Conservation (phyloP, 495 filamentous ascomycete genomes). For the Tuber brumale region DNA sequence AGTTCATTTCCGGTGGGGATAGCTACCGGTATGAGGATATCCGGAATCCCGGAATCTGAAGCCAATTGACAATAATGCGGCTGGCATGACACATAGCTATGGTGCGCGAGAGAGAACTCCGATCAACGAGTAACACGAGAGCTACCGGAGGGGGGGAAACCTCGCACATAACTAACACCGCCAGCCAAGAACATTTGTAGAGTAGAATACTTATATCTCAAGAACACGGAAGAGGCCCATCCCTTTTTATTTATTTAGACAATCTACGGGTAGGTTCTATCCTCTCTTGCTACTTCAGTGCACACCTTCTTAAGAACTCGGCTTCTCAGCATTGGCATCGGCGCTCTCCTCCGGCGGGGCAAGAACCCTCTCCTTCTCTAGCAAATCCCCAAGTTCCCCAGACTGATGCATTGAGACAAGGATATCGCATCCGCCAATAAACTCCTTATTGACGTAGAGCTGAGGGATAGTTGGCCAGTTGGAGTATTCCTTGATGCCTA, state of each 20-base stretch:
- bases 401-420: conserved; percentile 96
- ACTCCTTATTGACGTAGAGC: conserved; percentile 89
- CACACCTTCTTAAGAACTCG: not conserved
- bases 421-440: conserved; percentile 95
- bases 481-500: conserved; percentile 96
- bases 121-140: not conserved
- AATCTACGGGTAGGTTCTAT: not conserved
- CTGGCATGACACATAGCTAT: not conserved
- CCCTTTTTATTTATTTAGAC: not conserved
- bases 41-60: not conserved
- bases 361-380: conserved; percentile 84
- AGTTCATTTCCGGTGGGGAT: not conserved
- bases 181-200: not conserved
- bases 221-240: not conserved
- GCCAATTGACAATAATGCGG: not conserved
- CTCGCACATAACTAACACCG: not conserved
- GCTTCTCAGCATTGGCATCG: not conserved
- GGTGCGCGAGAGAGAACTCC: not conserved
- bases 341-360: conserved; percentile 48
- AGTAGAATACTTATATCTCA: not conserved
- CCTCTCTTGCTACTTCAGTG: not conserved
- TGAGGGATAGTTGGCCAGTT: conserved; percentile 99
- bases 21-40: not conserved
- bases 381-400: conserved; percentile 80
- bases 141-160: not conserved